These are phyloP conservation scores for Aspergillus proliferans DNA, from an alignment of 2,329 filamentous ascomycete genomes.

Conservation along the genomic window DNA sequence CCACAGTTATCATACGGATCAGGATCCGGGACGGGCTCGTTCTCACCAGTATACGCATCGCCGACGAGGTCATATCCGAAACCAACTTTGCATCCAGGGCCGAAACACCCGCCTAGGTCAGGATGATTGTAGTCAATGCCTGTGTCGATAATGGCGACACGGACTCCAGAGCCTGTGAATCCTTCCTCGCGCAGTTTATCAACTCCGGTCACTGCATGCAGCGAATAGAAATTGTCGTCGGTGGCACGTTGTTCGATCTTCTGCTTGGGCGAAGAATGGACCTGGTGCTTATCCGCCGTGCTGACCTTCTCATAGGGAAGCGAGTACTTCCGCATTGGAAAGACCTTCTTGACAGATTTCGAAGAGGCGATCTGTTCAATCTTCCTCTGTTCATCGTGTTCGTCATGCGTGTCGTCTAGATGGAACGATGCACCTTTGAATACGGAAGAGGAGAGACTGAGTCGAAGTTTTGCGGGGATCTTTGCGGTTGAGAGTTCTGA, in stretches of 20 bases:
- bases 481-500: neutral
- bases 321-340: neutral
- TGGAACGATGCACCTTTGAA: neutral
- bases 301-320: neutral
- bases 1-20: neutral
- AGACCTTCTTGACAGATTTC: neutral
- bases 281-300: neutral
- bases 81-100: slow-evolving; percentile 51
- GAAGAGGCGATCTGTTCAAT: neutral
- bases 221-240: slow-evolving; percentile 4
- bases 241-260: slow-evolving; percentile 1
- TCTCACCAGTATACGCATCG: neutral
- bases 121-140: slow-evolving; percentile 57
- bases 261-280: neutral
- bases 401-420: neutral
- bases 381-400: neutral
- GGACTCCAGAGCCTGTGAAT: slow-evolving; percentile 11
- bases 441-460: neutral
- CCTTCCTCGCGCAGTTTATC: slow-evolving; percentile 15
- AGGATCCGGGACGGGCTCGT: neutral
- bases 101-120: slow-evolving; percentile 60
- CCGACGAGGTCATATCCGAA: slow-evolving; percentile 19
- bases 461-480: neutral
- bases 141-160: slow-evolving; percentile 17
- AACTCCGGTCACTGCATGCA: slow-evolving; percentile 15